Conservation (phyloP, 1,284 basidiomycete species). For the Albatrellus sp. region DNA sequence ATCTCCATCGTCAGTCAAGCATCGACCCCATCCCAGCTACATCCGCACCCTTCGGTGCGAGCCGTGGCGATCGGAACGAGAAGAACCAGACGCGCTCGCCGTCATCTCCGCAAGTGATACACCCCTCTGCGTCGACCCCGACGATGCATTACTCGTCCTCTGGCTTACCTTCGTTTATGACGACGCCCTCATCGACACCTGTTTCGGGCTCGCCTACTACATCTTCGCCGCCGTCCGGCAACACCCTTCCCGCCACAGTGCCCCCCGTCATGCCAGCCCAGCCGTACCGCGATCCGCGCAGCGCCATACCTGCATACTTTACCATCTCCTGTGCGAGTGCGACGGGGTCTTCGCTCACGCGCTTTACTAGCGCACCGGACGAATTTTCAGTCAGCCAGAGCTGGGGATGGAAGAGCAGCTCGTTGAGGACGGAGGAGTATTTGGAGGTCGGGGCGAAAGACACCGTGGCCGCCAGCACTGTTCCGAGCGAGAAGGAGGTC, state of each 20-base stretch:
- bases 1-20: constrained; percentile 77
- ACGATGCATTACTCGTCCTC: constrained; percentile 26
- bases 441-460: constrained; percentile 35
- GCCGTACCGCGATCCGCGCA: constrained; percentile 67
- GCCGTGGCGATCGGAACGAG: constrained; percentile 4
- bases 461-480: constrained; percentile 17
- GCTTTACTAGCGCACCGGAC: constrained; percentile 81
- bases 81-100: constrained; percentile 6
- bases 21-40: constrained; percentile 51
- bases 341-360: constrained; percentile 71
- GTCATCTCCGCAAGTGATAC: constrained; percentile 6
- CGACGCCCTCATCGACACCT: constrained; percentile 23
- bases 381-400: constrained; percentile 71
- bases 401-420: constrained; percentile 74
- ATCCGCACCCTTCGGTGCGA: constrained; percentile 16
- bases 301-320: constrained; percentile 66
- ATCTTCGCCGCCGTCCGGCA: constrained; percentile 10
- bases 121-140: constrained; percentile 11
- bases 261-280: constrained; percentile 36
- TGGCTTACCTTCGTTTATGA: constrained; percentile 9
- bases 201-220: constrained; percentile 22
- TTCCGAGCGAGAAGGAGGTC: constrained; percentile 25
- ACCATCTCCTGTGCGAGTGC: constrained; percentile 73
- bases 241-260: constrained; percentile 27
- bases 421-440: constrained; percentile 46